Conservation (phyloP, 768 basidiomycete species). For the Pulveroboletus ravenelii region DNA sequence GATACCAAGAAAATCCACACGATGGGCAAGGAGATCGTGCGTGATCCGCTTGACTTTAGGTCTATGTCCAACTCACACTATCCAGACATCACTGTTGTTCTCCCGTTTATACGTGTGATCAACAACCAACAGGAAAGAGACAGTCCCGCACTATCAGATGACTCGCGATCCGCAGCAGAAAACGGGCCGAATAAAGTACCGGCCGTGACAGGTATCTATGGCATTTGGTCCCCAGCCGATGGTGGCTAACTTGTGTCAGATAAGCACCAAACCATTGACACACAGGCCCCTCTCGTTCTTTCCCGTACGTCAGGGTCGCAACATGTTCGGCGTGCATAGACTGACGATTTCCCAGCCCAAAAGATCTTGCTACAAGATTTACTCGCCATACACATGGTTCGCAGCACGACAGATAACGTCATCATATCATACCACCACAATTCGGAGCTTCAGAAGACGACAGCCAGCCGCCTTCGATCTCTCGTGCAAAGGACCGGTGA, state of each 20-base stretch:
- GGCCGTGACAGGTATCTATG: slow-evolving; percentile 16
- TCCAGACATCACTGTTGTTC: slow-evolving; percentile 52
- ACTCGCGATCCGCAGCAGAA: not conserved
- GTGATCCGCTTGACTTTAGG: slow-evolving; percentile 23
- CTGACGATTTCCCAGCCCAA: slow-evolving; percentile 6
- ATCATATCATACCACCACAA: slow-evolving; percentile 32
- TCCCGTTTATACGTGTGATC: slow-evolving; percentile 48
- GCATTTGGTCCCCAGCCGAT: not conserved
- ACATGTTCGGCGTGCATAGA: not conserved
- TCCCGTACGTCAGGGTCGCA: slow-evolving; percentile 18
- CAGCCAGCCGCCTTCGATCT: slow-evolving; percentile 26
- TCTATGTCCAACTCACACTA: slow-evolving; percentile 22
- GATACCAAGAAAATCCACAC: slow-evolving; percentile 50
- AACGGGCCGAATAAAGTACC: slow-evolving; percentile 7
- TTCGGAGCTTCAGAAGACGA: slow-evolving; percentile 19
- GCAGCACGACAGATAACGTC: slow-evolving; percentile 21
- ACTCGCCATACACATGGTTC: slow-evolving; percentile 51
- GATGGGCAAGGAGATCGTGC: slow-evolving; percentile 42
- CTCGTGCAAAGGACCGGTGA: slow-evolving; percentile 29
- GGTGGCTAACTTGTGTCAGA: slow-evolving; percentile 11
- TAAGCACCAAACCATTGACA: slow-evolving; percentile 39
- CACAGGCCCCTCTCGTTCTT: slow-evolving; percentile 45
- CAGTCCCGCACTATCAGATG: slow-evolving; percentile 17
- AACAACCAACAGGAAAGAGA: slow-evolving; percentile 20
- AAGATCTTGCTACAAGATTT: slow-evolving; percentile 39